These are phyloP conservation scores for Brassica cretica DNA, from an alignment of 345 rosid genomes.

Conservation along the genomic window DNA sequence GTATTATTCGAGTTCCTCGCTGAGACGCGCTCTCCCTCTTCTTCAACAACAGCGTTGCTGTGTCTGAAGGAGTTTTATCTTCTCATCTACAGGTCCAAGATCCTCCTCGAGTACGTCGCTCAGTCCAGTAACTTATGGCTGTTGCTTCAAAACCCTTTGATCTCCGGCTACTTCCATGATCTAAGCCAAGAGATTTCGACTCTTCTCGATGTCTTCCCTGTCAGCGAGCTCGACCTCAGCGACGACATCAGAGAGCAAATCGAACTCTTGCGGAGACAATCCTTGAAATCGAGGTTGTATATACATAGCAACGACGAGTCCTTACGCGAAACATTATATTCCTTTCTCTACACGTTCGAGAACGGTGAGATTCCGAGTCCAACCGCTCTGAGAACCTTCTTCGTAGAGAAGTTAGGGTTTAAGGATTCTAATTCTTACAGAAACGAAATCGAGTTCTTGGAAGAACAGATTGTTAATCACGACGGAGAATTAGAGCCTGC, in stretches of 20 bases:
- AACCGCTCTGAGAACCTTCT: slow-evolving; percentile 51
- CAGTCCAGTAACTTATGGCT: slow-evolving; percentile 93
- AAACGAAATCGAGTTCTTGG: slow-evolving; percentile 77
- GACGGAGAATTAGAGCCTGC: slow-evolving; percentile 87
- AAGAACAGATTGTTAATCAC: slow-evolving; percentile 84
- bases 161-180: slow-evolving; percentile 94
- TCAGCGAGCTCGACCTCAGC: slow-evolving; percentile 52
- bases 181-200: slow-evolving; percentile 82
- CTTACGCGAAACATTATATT: slow-evolving; percentile 54
- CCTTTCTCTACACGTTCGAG: slow-evolving; percentile 68
- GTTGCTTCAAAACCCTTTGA: slow-evolving; percentile 71
- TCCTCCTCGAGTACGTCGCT: slow-evolving; percentile 72
- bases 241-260: slow-evolving; percentile 83
- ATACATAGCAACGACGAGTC: slow-evolving; percentile 73
- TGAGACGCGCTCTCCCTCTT: slow-evolving; percentile 48
- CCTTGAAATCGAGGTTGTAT: slow-evolving; percentile 53
- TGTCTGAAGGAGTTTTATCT: slow-evolving; percentile 89
- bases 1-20: slow-evolving; percentile 61
- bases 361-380: slow-evolving; percentile 54
- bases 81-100: slow-evolving; percentile 63
- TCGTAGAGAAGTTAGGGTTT: slow-evolving; percentile 60
- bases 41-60: slow-evolving; percentile 44
- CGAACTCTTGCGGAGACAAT: slow-evolving; percentile 64
- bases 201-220: slow-evolving; percentile 85
- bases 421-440: slow-evolving; percentile 62